A percentile compares a stretch with the other conserved stretches of the same genome.
phyloP scores from a whole-genome alignment of 2,329 filamentous ascomycete genomes.

The Karstenula rhodostoma region DNA sequence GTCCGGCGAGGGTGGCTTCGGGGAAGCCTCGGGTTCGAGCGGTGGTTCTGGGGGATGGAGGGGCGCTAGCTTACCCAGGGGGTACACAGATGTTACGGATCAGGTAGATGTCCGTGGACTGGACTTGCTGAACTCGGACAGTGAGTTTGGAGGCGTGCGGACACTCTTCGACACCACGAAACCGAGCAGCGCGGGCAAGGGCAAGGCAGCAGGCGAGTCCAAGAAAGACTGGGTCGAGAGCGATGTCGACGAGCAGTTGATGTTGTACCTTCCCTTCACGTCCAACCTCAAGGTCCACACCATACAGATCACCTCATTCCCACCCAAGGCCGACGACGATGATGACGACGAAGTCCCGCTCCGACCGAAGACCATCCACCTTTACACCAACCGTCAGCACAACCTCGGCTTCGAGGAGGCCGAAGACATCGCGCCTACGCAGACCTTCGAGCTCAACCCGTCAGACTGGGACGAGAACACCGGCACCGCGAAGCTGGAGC shows the following conservation, averaged over 20 bases:
- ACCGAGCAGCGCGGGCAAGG: slow-evolving; percentile 64
- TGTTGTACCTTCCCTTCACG: slow-evolving; percentile 91
- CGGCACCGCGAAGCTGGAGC: slow-evolving; percentile 60
- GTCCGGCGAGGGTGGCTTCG: slow-evolving; percentile 53
- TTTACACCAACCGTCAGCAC: slow-evolving; percentile 88
- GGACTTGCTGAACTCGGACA: slow-evolving; percentile 88
- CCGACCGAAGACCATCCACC: slow-evolving; percentile 81
- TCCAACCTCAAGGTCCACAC: slow-evolving; percentile 89
- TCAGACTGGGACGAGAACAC: slow-evolving; percentile 74
- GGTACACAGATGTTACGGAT: slow-evolving; percentile 84
- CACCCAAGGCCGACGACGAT: slow-evolving; percentile 57
- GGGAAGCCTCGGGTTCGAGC: slow-evolving; percentile 53
- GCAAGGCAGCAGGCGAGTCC: slow-evolving; percentile 65
- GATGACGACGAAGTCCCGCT: slow-evolving; percentile 79
- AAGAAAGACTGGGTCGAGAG: slow-evolving; percentile 88
- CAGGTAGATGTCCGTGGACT: slow-evolving; percentile 80
- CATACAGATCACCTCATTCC: slow-evolving; percentile 82
- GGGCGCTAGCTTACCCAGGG: slow-evolving; percentile 76
- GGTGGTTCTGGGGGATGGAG: slow-evolving; percentile 68
- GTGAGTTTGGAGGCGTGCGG: slow-evolving; percentile 74
- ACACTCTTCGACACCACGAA: slow-evolving; percentile 75
- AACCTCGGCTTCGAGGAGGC: slow-evolving; percentile 96
- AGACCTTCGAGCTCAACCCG: slow-evolving; percentile 76
- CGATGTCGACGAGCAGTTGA: slow-evolving; percentile 95
- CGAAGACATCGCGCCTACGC: slow-evolving; percentile 82